Evolutionary conservation across 257 asterid species (phyloP).

Genomic region (Nicotiana tabacum): DNA sequence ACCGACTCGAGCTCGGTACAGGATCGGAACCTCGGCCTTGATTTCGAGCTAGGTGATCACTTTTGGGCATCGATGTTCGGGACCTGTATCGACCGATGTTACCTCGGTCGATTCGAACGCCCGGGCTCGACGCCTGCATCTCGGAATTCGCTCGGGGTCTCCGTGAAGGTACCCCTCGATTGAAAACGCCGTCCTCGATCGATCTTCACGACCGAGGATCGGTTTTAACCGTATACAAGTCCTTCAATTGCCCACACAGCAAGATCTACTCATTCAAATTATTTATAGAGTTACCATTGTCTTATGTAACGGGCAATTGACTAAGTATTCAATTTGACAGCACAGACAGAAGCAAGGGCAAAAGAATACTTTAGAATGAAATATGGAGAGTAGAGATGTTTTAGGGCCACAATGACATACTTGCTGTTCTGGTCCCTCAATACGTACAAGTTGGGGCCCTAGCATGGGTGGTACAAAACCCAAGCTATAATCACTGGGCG

Average conservation of each 20-base stretch:
- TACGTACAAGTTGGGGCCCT: slow-evolving; percentile 31
- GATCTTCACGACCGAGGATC: too few species aligned
- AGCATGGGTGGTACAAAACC: slow-evolving; percentile 33
- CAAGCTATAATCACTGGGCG: slow-evolving; percentile 35
- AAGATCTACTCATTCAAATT: background rate
- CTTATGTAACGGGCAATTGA: background rate
- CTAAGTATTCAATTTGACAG: background rate
- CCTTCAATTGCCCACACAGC: background rate
- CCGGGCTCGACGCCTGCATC: too few species aligned
- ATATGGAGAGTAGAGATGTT: background rate
- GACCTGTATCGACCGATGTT: too few species aligned
- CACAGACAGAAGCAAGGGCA: background rate
- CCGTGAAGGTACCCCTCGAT: too few species aligned
- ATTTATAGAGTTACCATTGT: background rate
- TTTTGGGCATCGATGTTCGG: too few species aligned
- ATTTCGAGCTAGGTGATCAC: too few species aligned
- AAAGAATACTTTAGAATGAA: background rate
- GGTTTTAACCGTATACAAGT: background rate
- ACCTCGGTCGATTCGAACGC: too few species aligned
- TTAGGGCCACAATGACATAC: slow-evolving; percentile 8
- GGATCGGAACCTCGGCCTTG: too few species aligned
- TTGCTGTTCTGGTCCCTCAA: slow-evolving; percentile 42
- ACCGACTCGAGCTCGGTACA: too few species aligned
- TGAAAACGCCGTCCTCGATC: too few species aligned
- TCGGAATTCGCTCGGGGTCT: too few species aligned